phyloP scores from a whole-genome alignment of 331 rosid genomes.

The Malus hybrid region DNA sequence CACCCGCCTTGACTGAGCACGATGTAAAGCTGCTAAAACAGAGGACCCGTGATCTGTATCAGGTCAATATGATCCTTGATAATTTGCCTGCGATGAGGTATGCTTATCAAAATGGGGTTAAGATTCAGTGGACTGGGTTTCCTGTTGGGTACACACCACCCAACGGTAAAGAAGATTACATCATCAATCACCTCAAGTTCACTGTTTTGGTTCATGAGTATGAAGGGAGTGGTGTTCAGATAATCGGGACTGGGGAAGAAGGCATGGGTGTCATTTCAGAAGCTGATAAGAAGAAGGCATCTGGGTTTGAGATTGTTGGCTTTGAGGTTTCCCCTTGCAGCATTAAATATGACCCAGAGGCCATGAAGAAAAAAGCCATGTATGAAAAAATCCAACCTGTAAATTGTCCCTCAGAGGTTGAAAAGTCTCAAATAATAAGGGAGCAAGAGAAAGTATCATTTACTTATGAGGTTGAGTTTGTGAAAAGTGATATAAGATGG shows the following conservation, averaged over 20 bases:
- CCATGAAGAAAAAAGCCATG: conserved; percentile 31
- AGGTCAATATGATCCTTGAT: conserved; percentile 94
- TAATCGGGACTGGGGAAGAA: conserved; percentile 87
- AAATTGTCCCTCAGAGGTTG: conserved; percentile 54
- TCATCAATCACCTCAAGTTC: conserved; percentile 80
- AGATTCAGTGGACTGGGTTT: conserved; percentile 93
- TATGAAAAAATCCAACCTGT: conserved; percentile 29
- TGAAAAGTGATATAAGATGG: conserved; percentile 72
- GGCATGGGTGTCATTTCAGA: conserved; percentile 66
- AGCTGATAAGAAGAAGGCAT: conserved; percentile 66
- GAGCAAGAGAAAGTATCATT: conserved; percentile 65
- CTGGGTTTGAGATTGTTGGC: conserved; percentile 85
- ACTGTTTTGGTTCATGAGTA: conserved; percentile 83
- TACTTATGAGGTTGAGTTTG: conserved; percentile 85
- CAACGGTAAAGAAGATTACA: conserved; percentile 57
- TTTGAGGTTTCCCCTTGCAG: conserved; percentile 78
- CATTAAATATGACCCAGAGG: conserved; percentile 48
- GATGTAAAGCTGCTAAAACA: conserved; percentile 82
- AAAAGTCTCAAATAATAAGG: conserved; percentile 61
- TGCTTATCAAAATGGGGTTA: conserved; percentile 62
- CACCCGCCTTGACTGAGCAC: conserved; percentile 44
- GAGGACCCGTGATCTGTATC: conserved; percentile 86
- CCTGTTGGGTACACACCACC: conserved; percentile 80
- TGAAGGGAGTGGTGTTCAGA: conserved; percentile 70
- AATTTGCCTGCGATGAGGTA: conserved; percentile 86